A percentile compares a stretch with the other conserved stretches of the same genome.
phyloP scores from a whole-genome alignment of 768 basidiomycete genomes.

The Kwoniella sp. region DNA sequence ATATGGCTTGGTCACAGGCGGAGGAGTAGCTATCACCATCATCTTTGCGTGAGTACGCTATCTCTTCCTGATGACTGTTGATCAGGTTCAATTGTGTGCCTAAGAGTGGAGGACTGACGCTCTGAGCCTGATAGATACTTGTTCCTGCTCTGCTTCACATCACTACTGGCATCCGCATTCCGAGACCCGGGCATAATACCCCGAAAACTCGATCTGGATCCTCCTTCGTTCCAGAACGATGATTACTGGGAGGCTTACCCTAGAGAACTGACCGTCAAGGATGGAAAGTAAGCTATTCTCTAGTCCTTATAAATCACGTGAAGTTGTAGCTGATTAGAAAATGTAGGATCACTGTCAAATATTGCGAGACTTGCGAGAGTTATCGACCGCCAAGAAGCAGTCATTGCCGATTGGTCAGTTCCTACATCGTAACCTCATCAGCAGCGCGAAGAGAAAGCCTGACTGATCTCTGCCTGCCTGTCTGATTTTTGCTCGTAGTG shows the following conservation, averaged over 20 bases:
- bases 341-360: constrained; percentile 81
- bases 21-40: constrained; percentile 58
- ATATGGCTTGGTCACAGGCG: constrained; percentile 65
- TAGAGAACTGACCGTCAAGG: constrained; percentile 75
- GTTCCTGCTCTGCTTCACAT: constrained; percentile 35
- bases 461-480: too few relatives aligned
- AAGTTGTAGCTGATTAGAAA: background rate
- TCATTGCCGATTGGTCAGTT: constrained; percentile 86
- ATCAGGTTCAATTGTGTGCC: too few relatives aligned
- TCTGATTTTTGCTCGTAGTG: too few relatives aligned
- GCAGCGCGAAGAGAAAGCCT: too few relatives aligned
- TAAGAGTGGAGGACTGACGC: too few relatives aligned
- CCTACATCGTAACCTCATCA: too few relatives aligned
- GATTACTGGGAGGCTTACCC: constrained; percentile 64
- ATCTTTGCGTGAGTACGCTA: constrained; percentile 63
- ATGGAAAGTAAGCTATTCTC: constrained; percentile 66
- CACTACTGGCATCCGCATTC: constrained; percentile 43
- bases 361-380: constrained; percentile 86
- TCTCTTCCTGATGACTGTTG: constrained; percentile 65
- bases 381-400: constrained; percentile 93
- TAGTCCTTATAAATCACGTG: constrained; percentile 63
- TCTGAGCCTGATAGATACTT: too few relatives aligned
- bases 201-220: constrained; percentile 79
- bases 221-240: constrained; percentile 66
- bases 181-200: constrained; percentile 73